Evolutionary conservation across 306 rosid genomes (phyloP).

Genomic region (Prunus mongolica): DNA sequence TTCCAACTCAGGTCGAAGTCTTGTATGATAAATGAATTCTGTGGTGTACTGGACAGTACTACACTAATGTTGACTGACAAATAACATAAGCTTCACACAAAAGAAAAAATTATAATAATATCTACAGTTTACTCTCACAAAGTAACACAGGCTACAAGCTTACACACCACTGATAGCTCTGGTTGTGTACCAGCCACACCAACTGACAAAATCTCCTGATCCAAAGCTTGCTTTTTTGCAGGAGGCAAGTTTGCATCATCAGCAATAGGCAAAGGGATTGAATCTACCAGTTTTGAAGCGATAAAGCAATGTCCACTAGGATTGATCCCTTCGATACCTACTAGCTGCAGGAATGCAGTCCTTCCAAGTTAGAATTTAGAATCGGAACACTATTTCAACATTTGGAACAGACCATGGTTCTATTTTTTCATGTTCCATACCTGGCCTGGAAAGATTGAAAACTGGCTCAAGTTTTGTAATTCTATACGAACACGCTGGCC

Average conservation of each 20-base stretch:
- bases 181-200: constrained; percentile 34
- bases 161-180: constrained; percentile 66
- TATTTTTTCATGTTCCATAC: constrained; percentile 33
- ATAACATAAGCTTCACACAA: background rate
- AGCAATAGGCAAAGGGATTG: constrained; percentile 40
- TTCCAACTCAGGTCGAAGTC: background rate
- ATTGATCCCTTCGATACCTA: constrained; percentile 88
- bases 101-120: background rate
- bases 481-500: constrained; percentile 91
- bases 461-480: constrained; percentile 58
- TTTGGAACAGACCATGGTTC: constrained; percentile 12
- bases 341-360: constrained; percentile 53
- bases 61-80: too few species aligned
- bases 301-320: constrained; percentile 96
- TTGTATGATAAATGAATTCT: background rate
- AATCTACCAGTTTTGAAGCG: constrained; percentile 79
- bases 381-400: constrained; percentile 5
- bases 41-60: background rate
- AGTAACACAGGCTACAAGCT: constrained; percentile 13
- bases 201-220: constrained; percentile 42
- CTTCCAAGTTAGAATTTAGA: constrained; percentile 19
- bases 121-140: constrained; percentile 5
- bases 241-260: constrained; percentile 54
- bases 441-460: constrained; percentile 97
- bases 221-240: constrained; percentile 70